Evolutionary conservation across 2,329 filamentous ascomycete species (phyloP).

Genomic region (Penicillium paneum): DNA sequence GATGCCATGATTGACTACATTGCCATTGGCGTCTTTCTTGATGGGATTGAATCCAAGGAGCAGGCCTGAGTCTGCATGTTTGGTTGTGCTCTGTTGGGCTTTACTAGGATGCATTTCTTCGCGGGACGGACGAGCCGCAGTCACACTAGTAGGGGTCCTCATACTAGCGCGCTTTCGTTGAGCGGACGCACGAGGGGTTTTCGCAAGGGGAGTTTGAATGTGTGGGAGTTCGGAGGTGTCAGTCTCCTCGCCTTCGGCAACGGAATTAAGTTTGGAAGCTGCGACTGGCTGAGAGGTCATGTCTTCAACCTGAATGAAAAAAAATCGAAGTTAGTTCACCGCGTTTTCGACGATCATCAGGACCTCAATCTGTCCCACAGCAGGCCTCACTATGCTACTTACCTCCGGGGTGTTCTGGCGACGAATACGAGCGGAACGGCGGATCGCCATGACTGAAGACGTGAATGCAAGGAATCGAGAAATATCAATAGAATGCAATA

Average conservation of each 20-base stretch:
- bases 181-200: constrained; percentile 28
- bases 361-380: constrained; percentile 9
- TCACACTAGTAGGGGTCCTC: constrained; percentile 50
- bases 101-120: constrained; percentile 92
- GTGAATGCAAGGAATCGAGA: constrained; percentile 4
- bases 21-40: constrained; percentile 45
- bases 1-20: constrained; percentile 30
- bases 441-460: constrained; percentile 33
- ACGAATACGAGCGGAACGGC: constrained; percentile 43
- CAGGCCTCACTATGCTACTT: constrained; percentile 17
- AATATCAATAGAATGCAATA: background rate
- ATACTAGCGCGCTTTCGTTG: constrained; percentile 26
- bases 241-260: constrained; percentile 49
- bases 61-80: constrained; percentile 73
- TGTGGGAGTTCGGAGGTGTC: constrained; percentile 31
- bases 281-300: constrained; percentile 20
- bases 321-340: constrained; percentile 5
- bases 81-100: constrained; percentile 69
- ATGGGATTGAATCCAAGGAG: constrained; percentile 80
- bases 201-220: constrained; percentile 25
- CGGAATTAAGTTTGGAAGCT: constrained; percentile 39
- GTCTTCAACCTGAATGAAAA: constrained; percentile 20
- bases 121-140: constrained; percentile 65
- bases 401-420: constrained; percentile 35
- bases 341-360: background rate